phyloP scores from a whole-genome alignment of 768 basidiomycete species.

The Suillus decipiens region DNA sequence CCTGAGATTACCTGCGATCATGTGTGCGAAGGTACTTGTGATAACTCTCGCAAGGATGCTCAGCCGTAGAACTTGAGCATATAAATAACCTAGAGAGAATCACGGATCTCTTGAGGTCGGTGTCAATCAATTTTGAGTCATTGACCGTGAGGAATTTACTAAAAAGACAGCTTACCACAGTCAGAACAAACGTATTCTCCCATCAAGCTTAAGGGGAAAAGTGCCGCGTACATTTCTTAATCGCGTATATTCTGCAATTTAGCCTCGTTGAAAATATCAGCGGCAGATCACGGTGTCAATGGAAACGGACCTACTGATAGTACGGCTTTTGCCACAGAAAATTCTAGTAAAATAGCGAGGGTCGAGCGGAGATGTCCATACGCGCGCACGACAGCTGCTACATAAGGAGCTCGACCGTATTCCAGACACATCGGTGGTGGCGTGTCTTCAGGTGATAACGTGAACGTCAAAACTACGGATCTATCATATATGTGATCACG shows the following conservation, averaged over 20 bases:
- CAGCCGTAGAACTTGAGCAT: neutral
- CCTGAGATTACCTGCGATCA: neutral
- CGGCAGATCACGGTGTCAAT: conserved; percentile 8
- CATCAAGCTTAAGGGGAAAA: conserved; percentile 4
- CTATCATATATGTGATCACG: neutral
- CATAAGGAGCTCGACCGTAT: neutral
- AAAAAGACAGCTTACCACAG: conserved; percentile 9
- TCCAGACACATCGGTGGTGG: neutral
- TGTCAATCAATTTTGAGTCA: neutral
- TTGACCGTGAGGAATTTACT: neutral
- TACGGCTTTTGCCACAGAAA: neutral
- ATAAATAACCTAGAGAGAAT: conserved; percentile 9
- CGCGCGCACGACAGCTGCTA: neutral
- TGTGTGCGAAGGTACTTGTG: neutral
- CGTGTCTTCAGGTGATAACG: neutral
- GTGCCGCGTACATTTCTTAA: conserved; percentile 5
- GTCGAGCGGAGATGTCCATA: neutral
- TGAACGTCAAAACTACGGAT: neutral
- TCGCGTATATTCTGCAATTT: conserved; percentile 6
- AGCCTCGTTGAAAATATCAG: conserved; percentile 7
- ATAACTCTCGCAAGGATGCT: neutral
- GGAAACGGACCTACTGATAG: conserved; percentile 6
- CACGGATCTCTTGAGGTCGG: neutral
- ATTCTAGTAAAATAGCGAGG: neutral
- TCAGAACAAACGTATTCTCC: conserved; percentile 3